Conservation (phyloP, 192 early-diverging fungal genomes). For the Linnemannia exigua region DNA sequence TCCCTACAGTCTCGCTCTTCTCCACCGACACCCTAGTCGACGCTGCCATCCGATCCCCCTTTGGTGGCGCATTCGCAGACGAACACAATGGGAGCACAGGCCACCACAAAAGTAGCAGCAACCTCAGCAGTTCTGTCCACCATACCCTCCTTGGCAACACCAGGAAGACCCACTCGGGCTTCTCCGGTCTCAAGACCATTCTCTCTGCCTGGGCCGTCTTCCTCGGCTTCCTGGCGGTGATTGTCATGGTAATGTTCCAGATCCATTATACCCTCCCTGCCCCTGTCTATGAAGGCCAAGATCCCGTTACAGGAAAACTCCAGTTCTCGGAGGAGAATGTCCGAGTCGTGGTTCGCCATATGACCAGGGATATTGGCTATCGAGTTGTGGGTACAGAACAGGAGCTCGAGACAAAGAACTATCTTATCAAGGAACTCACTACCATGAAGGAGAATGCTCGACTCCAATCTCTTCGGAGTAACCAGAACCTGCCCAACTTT, state of each 20-base stretch:
- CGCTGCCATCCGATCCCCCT: constrained; percentile 32
- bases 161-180: constrained; percentile 1
- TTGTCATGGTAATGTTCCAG: constrained; percentile 7
- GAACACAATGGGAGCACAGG: not conserved
- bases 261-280: constrained; percentile 31
- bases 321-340: constrained; percentile 70
- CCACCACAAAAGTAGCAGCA: not conserved
- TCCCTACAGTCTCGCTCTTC: not conserved
- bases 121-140: not conserved
- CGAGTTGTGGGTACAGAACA: constrained; percentile 63
- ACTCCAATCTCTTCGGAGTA: constrained; percentile 12
- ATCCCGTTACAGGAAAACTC: constrained; percentile 26
- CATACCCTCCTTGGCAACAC: not conserved
- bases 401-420: constrained; percentile 47
- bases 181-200: constrained; percentile 13
- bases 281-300: constrained; percentile 25
- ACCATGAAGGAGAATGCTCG: constrained; percentile 7
- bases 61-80: constrained; percentile 2
- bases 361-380: constrained; percentile 70
- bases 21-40: constrained; percentile 25
- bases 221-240: constrained; percentile 19
- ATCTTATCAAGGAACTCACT: constrained; percentile 30
- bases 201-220: constrained; percentile 11
- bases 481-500: constrained; percentile 54
- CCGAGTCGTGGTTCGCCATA: constrained; percentile 58